Base-by-base conservation (phyloP, 495 filamentous ascomycete genomes). In the Penicillium lividum region DNA sequence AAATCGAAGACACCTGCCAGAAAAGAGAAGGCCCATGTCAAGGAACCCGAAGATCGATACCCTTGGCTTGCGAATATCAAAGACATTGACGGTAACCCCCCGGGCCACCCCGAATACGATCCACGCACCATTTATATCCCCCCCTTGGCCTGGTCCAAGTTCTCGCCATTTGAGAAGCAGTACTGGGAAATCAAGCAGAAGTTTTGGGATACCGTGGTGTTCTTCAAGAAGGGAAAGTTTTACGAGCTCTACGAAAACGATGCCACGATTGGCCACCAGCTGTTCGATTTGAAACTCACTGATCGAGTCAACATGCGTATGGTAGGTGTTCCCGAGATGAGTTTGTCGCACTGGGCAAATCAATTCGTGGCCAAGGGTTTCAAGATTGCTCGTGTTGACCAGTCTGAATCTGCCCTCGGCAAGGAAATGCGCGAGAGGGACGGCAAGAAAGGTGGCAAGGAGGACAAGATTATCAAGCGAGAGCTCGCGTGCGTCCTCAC, bases 151-250 rank as follows among this genome's bases (percentile, higher is more conserved):
- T 92, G 84, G 83, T 73, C 71, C 0, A 83, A 88, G 4, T 97
- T 99, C 68, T 91, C 91, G 0, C 82, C 93, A 0, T 99, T 99
- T 59, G 94, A 99, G 76, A 94, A 92, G 71, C 94, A 99, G 64
- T 99, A 98, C 73, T 99, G 94, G 94, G 93, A 97, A 66, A 98
- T 99, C 72, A 99, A 99, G 79, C 89, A 92, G 73, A 97, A 96
- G 51, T 90, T 93, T 62, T 97, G 90, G 90, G 91, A 97, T 58
- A 98, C 92, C 0, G 88, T 99, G 22, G 94, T 99, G 13, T 99
- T 99, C 76, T 99, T 99, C 82, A 98, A 97, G 75, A 99, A 99
- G 76, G 94, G 94, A 58, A 99, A 99, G 69, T 99, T 99, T 74
- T 99, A 96, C 71, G 94, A 99, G 69, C 81, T 99, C 0, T 99